phyloP scores from a whole-genome alignment of 768 basidiomycete genomes.

The Rhizopogon vesiculosus region DNA sequence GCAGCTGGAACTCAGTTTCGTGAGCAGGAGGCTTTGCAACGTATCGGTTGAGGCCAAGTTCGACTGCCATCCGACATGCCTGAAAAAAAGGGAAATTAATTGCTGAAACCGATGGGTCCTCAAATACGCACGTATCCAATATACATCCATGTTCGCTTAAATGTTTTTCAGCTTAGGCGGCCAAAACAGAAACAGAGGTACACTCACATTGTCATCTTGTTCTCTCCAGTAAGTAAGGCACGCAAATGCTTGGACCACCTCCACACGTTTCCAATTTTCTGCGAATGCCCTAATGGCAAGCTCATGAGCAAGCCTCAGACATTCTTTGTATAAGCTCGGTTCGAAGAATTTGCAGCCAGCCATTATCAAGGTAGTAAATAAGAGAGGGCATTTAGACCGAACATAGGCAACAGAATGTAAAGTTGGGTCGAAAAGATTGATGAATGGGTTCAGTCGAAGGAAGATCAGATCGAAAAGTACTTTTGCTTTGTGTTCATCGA shows the following conservation, averaged over 20 bases:
- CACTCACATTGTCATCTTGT: slow-evolving; percentile 72
- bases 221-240: slow-evolving; percentile 90
- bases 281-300: slow-evolving; percentile 75
- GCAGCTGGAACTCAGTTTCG: slow-evolving; percentile 61
- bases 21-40: slow-evolving; percentile 45
- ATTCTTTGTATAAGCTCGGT: slow-evolving; percentile 58
- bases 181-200: slow-evolving; percentile 4
- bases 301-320: slow-evolving; percentile 69
- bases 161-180: slow-evolving; percentile 10
- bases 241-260: slow-evolving; percentile 85
- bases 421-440: slow-evolving; percentile 85
- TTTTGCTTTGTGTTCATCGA: slow-evolving; percentile 66
- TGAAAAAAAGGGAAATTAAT: slow-evolving; percentile 19
- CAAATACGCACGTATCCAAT: slow-evolving; percentile 68
- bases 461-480: slow-evolving; percentile 76
- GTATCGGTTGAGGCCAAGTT: slow-evolving; percentile 75
- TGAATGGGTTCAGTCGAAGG: slow-evolving; percentile 82
- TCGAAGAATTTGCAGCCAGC: slow-evolving; percentile 83
- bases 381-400: slow-evolving; percentile 72
- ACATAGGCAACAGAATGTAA: slow-evolving; percentile 79
- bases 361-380: slow-evolving; percentile 83
- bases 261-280: slow-evolving; percentile 75
- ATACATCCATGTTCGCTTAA: slow-evolving; percentile 79
- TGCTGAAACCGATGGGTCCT: neutral
- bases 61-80: slow-evolving; percentile 88